Evolutionary conservation across 208 protist genomes (phyloP).

Genomic region (Leishmania major): DNA sequence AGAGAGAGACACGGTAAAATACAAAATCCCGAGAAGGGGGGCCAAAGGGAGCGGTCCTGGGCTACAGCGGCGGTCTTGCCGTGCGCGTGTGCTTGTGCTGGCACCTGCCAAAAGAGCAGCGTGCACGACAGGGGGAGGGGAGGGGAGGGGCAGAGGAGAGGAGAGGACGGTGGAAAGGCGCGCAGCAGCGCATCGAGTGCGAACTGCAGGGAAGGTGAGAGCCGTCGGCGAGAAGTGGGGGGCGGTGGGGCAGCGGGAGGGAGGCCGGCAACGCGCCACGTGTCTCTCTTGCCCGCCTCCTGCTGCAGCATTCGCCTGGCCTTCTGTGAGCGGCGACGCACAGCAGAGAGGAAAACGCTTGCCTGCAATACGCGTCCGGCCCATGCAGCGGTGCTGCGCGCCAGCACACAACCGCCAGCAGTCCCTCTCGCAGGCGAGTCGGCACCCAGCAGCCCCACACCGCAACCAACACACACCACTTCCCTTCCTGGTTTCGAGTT

Average conservation of each 20-base stretch:
- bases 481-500: neutral
- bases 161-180: neutral
- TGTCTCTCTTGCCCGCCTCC: neutral
- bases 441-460: neutral
- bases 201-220: neutral
- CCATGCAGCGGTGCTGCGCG: neutral
- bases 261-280: neutral
- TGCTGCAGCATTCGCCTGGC: neutral
- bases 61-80: too few species aligned
- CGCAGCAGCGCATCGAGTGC: neutral
- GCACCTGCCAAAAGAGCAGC: neutral
- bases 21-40: too few species aligned
- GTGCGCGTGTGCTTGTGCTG: neutral
- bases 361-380: neutral
- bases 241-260: neutral
- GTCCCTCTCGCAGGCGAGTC: neutral
- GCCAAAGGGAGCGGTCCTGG: too few species aligned
- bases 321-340: neutral
- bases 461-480: neutral
- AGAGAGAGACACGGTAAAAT: neutral
- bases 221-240: neutral
- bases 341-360: neutral
- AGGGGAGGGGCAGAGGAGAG: neutral
- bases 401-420: neutral
- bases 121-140: neutral